Evolutionary conservation across 345 rosid species (phyloP).

Genomic region (Lepidium africanum): DNA sequence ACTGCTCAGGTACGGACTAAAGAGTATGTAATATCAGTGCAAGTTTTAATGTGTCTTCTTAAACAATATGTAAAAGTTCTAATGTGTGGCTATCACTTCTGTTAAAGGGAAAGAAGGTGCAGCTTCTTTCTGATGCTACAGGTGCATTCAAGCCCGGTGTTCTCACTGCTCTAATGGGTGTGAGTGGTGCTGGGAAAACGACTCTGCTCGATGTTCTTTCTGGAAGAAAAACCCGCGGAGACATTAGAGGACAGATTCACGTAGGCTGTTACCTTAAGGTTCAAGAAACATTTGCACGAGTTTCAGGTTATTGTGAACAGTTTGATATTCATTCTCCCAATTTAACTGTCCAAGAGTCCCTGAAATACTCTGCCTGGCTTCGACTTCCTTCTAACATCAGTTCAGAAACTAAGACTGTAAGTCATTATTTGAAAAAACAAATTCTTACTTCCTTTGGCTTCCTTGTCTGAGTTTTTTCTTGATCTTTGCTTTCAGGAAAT

Average conservation of each 20-base stretch:
- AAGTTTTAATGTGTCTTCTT: slow-evolving; percentile 10
- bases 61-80: slow-evolving; percentile 29
- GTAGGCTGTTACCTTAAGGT: slow-evolving; percentile 50
- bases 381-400: slow-evolving; percentile 30
- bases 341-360: slow-evolving; percentile 46
- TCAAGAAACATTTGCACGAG: slow-evolving; percentile 52
- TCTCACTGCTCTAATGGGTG: slow-evolving; percentile 64
- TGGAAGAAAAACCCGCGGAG: slow-evolving; percentile 51
- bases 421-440: not conserved
- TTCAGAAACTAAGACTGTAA: slow-evolving; percentile 18
- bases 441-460: not conserved
- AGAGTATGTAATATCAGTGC: not conserved
- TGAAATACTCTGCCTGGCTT: slow-evolving; percentile 49
- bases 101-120: slow-evolving; percentile 36
- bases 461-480: not conserved
- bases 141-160: slow-evolving; percentile 61
- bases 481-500: slow-evolving; percentile 19
- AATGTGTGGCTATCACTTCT: not conserved
- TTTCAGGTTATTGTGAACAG: slow-evolving; percentile 62
- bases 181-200: slow-evolving; percentile 72
- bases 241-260: slow-evolving; percentile 41
- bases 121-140: slow-evolving; percentile 43
- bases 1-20: slow-evolving; percentile 31
- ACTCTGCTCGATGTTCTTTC: slow-evolving; percentile 67
- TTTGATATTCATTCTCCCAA: slow-evolving; percentile 58